Conservation (phyloP, 2,329 filamentous ascomycete genomes). For the Pyrenophora teres region DNA sequence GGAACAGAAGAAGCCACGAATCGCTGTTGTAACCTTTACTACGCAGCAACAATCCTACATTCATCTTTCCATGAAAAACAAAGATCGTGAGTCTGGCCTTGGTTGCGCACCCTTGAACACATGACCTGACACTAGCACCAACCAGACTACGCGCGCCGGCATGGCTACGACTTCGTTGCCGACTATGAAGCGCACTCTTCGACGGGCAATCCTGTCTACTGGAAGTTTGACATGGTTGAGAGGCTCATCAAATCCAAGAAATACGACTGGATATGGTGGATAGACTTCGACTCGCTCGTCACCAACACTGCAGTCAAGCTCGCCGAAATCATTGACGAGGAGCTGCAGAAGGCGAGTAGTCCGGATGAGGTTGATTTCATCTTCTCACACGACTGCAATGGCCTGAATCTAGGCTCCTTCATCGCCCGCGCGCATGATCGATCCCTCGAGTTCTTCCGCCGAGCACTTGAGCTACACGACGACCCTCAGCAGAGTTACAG, state of each 20-base stretch:
- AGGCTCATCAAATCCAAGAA: conserved; percentile 40
- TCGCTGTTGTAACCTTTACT: conserved; percentile 46
- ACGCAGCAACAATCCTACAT: conserved; percentile 46
- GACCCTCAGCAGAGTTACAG: conserved; percentile 28
- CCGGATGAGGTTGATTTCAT: conserved; percentile 46
- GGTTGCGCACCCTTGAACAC: no score
- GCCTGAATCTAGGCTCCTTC: conserved; percentile 49
- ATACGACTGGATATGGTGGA: conserved; percentile 52
- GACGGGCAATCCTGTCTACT: conserved; percentile 38
- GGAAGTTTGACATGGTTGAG: conserved; percentile 49
- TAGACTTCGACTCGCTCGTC: conserved; percentile 50
- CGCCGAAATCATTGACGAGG: conserved; percentile 44
- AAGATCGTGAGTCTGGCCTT: conserved; percentile 37
- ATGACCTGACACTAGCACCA: conserved; percentile 5
- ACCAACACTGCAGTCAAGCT: conserved; percentile 47
- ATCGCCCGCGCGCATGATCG: conserved; percentile 44
- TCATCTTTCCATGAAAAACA: conserved; percentile 45
- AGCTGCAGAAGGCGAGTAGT: conserved; percentile 35
- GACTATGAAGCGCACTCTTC: conserved; percentile 46
- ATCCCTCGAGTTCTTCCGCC: conserved; percentile 42
- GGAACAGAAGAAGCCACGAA: conserved; percentile 23
- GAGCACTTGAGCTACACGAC: conserved; percentile 35
- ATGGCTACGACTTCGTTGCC: conserved; percentile 48
- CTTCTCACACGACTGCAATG: conserved; percentile 48
- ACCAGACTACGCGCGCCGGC: conserved; percentile 47